phyloP scores from a whole-genome alignment of 441 rosid genomes.

The Populus hybrid region DNA sequence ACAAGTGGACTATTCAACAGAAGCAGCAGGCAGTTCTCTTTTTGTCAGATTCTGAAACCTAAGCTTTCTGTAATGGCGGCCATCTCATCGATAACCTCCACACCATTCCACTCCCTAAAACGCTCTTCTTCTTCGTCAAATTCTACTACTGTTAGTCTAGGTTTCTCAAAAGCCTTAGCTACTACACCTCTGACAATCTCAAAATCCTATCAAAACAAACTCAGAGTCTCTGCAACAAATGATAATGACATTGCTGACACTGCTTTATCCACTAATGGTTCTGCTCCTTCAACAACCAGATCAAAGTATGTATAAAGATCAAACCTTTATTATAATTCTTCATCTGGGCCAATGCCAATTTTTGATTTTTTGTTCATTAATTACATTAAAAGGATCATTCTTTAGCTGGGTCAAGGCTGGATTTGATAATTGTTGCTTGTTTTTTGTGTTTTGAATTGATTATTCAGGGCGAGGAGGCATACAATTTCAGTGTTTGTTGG shows the following conservation, averaged over 20 bases:
- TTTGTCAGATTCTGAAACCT: background rate
- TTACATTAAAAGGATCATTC: background rate
- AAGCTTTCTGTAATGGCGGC: slow-evolving; percentile 36
- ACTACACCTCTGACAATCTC: slow-evolving; percentile 14
- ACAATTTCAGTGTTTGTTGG: slow-evolving; percentile 83
- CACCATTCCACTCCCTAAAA: background rate
- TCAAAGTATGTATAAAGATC: slow-evolving; percentile 26
- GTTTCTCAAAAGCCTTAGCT: slow-evolving; percentile 20
- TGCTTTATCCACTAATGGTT: slow-evolving; percentile 17
- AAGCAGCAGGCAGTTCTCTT: background rate
- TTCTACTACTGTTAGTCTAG: slow-evolving; percentile 16
- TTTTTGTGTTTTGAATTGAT: background rate
- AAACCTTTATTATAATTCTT: background rate
- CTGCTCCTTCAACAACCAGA: slow-evolving; percentile 28
- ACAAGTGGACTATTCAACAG: too few relatives aligned
- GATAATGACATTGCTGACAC: slow-evolving; percentile 26
- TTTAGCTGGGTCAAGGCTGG: background rate
- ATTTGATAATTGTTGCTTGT: background rate
- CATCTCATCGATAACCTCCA: background rate
- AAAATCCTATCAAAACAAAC: slow-evolving; percentile 4
- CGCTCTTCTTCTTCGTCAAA: background rate
- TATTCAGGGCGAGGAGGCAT: slow-evolving; percentile 59
- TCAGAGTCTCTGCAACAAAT: slow-evolving; percentile 30
- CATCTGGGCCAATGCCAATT: slow-evolving; percentile 9
- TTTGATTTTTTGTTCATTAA: background rate